Conservation (phyloP, 371 early-diverging fungal species). For the Rhizopus stolonifer region DNA sequence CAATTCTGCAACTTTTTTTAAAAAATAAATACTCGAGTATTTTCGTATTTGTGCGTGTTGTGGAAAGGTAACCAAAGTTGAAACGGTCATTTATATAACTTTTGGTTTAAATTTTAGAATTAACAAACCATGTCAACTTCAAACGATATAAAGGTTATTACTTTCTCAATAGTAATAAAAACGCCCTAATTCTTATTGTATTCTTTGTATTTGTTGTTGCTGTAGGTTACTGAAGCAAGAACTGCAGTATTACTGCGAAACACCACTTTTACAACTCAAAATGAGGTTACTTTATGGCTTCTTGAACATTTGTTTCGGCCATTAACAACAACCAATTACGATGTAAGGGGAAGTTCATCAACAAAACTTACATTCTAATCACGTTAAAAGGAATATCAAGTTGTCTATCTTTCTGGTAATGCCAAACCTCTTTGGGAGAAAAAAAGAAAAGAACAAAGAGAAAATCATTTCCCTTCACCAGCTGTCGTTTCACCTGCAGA, state of each 20-base stretch:
- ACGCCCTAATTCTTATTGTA: no score
- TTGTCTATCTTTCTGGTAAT: conserved; percentile 15
- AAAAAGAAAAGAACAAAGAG: conserved; percentile 17
- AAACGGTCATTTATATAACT: neutral
- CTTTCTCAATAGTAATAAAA: no score
- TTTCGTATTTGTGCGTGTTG: neutral
- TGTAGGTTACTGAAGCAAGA: conserved; percentile 18
- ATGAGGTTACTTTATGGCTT: conserved; percentile 25
- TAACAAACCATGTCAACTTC: neutral
- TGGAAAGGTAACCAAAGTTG: no score
- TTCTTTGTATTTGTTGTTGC: no score
- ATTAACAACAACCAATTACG: conserved; percentile 14
- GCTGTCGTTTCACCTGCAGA: neutral
- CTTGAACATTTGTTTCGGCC: conserved; percentile 25
- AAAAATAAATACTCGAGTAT: neutral
- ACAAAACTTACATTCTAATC: no score
- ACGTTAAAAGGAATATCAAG: conserved; percentile 17
- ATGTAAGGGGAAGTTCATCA: no score
- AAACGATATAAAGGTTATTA: neutral
- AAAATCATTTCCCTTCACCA: conserved; percentile 5
- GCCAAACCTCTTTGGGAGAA: conserved; percentile 22
- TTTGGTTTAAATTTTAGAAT: neutral
- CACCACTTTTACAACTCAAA: conserved; percentile 1
- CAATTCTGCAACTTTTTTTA: neutral
- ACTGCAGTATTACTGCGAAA: conserved; percentile 23